These are phyloP conservation scores for Wickerhamomyces canadensis DNA, from an alignment of 805 yeast genomes.

Conservation along the genomic window DNA sequence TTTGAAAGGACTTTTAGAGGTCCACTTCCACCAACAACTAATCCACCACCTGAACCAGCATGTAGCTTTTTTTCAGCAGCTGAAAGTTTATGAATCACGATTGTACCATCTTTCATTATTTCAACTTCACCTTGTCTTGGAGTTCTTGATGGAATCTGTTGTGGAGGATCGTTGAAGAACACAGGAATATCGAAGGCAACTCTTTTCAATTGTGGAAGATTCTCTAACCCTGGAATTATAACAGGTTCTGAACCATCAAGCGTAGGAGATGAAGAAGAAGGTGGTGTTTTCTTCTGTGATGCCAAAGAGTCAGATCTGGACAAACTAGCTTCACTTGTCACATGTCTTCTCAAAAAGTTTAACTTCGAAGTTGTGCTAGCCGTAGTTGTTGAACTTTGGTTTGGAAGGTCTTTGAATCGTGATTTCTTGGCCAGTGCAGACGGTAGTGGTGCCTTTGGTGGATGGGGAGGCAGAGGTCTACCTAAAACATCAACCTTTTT, in stretches of 20 bases:
- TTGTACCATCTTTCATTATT: slow-evolving; percentile 46
- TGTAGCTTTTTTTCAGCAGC: slow-evolving; percentile 47
- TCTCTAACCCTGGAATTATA: slow-evolving; percentile 35
- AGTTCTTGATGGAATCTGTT: slow-evolving; percentile 82
- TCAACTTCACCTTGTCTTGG: slow-evolving; percentile 84
- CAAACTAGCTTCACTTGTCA: slow-evolving; percentile 2
- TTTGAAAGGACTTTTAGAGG: slow-evolving; percentile 41
- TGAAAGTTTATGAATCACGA: slow-evolving; percentile 48
- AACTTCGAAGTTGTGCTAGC: slow-evolving; percentile 9
- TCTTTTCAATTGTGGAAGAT: slow-evolving; percentile 42
- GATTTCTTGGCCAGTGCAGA: slow-evolving; percentile 35
- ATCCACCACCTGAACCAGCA: slow-evolving; percentile 51
- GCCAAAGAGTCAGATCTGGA: slow-evolving; percentile 8
- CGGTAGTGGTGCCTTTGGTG: slow-evolving; percentile 39
- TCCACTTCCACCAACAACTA: slow-evolving; percentile 77
- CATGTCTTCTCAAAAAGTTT: slow-evolving; percentile 11
- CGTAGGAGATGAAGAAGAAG: background rate
- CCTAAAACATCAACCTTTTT: slow-evolving; percentile 32
- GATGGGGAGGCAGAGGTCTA: slow-evolving; percentile 48
- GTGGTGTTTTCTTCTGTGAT: slow-evolving; percentile 2
- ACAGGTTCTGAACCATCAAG: slow-evolving; percentile 12
- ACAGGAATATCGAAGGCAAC: slow-evolving; percentile 77
- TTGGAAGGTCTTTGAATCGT: slow-evolving; percentile 1
- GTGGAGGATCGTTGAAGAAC: slow-evolving; percentile 83
- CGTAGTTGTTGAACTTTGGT: slow-evolving; percentile 2